phyloP scores from a whole-genome alignment of 2,329 filamentous ascomycete genomes.

The Nakataea oryzae region DNA sequence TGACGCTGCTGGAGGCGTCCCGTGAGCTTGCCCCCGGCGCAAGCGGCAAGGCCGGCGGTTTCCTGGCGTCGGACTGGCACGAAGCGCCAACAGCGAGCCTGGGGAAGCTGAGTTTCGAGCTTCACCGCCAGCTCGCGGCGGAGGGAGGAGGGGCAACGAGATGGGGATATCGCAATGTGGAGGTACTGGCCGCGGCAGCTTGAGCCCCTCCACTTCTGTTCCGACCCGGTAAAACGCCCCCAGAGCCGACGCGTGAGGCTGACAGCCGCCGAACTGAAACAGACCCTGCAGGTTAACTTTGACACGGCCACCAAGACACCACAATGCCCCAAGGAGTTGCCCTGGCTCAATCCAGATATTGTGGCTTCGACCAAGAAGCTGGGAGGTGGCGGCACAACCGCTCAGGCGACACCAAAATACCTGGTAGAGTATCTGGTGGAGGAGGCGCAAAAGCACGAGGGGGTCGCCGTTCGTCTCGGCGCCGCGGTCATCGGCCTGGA shows the following conservation, averaged over 20 bases:
- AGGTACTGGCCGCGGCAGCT: constrained; percentile 50
- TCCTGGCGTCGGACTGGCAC: constrained; percentile 67
- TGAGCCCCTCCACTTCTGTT: neutral
- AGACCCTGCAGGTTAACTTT: constrained; percentile 1
- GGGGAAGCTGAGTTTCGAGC: constrained; percentile 56
- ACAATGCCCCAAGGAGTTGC: neutral
- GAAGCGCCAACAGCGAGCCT: constrained; percentile 43
- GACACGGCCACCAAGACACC: constrained; percentile 13
- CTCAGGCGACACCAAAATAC: constrained; percentile 48
- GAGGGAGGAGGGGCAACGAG: constrained; percentile 42
- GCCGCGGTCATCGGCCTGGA: constrained; percentile 42
- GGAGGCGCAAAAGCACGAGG: constrained; percentile 38
- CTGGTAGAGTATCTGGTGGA: constrained; percentile 57
- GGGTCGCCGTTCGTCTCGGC: constrained; percentile 58
- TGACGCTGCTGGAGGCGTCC: constrained; percentile 36
- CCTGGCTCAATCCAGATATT: neutral
- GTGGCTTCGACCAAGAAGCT: neutral
- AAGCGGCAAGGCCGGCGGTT: constrained; percentile 65
- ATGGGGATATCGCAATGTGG: constrained; percentile 34
- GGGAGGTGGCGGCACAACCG: constrained; percentile 5
- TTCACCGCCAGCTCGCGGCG: constrained; percentile 56
- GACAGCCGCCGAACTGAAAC: neutral
- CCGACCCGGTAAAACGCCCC: neutral
- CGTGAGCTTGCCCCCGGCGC: constrained; percentile 58
- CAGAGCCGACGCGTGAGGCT: neutral